Base-by-base conservation (phyloP, 352 stramenopile species). In the Phytophthora nicotianae region DNA sequence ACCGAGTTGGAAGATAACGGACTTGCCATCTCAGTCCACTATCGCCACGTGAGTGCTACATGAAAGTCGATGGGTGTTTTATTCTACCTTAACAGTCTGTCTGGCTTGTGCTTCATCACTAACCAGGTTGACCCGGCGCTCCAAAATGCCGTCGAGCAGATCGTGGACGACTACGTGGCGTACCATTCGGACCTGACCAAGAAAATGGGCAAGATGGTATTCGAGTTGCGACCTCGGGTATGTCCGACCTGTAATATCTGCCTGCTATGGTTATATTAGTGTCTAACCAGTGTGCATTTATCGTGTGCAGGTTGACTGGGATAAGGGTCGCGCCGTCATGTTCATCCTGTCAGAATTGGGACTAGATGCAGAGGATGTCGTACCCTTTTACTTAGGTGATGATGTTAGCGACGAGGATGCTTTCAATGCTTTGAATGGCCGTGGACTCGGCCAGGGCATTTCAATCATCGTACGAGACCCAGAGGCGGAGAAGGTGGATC, bases 311-410 rank as follows among this genome's bases (percentile, higher is more conserved):
- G 76, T 95, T 40, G 77, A 90, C 46, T 95, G 86, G 86, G 70
- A 95, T 77, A 93, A 95, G 60, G 86, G 86, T 17, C 81, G 81
- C 24, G 83, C 80, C 19, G 81, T 93, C 54, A 77, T 90, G 64
- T 92, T 71, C 72, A 81, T 91, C 42, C 69, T 93, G 13, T 68
- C 80, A 26, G 80, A 89, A 58, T 62, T 91, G 40, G 81, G 77
- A 14, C 66, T 89, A 42, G 78, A 88, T 54, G 75, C 70, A 0
- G 79, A 88, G 50, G 72, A 86, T 48, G 73, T 91, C 9, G 81
- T 93, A 45, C 81, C 84, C n/a, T 90, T 93, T 49, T 95, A 93
- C 60, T 52, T 93, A 37, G 86, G 86, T 27, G 84, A 95, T 49
- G 84, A 93, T 40, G 83, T 89, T 29, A 95, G 82, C 40, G 86